These are phyloP conservation scores for Globomyces pollinis-pini DNA, from an alignment of 192 early-diverging fungal genomes.

Conservation along the genomic window DNA sequence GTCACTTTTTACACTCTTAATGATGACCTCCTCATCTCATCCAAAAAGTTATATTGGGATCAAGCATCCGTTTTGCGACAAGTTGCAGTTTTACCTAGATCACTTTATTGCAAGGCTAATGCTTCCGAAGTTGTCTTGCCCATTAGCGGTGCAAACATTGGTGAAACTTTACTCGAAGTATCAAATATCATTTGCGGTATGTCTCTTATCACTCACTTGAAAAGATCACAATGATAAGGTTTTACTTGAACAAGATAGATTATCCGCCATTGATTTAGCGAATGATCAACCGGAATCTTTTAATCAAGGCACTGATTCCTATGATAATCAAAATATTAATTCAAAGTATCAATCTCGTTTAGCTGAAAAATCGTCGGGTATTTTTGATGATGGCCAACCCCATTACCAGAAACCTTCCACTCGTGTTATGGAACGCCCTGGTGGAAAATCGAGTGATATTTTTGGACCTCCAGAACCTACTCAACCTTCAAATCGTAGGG, in stretches of 20 bases:
- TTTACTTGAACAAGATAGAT: too few species aligned
- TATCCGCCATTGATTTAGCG: too few species aligned
- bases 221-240: too few species aligned
- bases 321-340: background rate
- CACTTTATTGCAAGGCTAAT: slow-evolving; percentile 46
- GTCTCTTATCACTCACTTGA: too few species aligned
- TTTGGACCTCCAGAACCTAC: slow-evolving; percentile 23
- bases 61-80: slow-evolving; percentile 43
- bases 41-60: slow-evolving; percentile 45
- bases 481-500: slow-evolving; percentile 22
- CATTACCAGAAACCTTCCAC: slow-evolving; percentile 27
- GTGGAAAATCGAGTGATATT: slow-evolving; percentile 27
- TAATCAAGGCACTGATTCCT: background rate
- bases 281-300: background rate
- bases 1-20: slow-evolving; percentile 24
- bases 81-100: slow-evolving; percentile 26
- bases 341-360: background rate
- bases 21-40: slow-evolving; percentile 18
- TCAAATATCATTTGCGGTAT: too few species aligned
- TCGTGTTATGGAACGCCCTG: slow-evolving; percentile 23
- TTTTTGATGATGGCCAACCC: too few species aligned
- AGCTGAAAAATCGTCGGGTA: background rate
- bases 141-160: slow-evolving; percentile 12
- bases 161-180: background rate
- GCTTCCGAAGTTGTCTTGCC: slow-evolving; percentile 33